Evolutionary conservation across 257 asterid genomes (phyloP).

Genomic region (Solanum bukasovii): DNA sequence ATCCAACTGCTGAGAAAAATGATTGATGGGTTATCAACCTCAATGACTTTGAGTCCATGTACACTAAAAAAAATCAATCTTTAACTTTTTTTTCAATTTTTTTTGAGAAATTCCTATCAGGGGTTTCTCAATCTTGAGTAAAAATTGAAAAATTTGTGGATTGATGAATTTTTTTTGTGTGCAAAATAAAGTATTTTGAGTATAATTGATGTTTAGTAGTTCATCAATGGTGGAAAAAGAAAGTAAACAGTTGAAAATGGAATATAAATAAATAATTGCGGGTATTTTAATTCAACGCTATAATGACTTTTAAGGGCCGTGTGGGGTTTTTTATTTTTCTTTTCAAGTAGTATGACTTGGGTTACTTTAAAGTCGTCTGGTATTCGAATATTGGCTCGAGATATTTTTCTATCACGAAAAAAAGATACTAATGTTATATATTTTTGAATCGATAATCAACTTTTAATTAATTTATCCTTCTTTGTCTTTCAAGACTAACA

Average conservation of each 20-base stretch:
- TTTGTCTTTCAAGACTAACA: not conserved
- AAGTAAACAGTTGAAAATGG: not conserved
- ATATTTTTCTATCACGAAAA: not conserved
- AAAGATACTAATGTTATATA: fast-evolving
- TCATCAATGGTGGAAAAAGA: not conserved
- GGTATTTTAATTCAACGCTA: not conserved
- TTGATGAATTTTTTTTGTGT: not conserved
- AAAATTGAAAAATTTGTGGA: not conserved
- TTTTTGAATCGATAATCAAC: not conserved
- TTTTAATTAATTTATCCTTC: too few relatives aligned
- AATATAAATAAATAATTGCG: not conserved
- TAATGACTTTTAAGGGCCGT: not conserved
- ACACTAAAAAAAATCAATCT: not conserved
- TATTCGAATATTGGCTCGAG: not conserved
- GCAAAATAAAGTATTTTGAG: not conserved
- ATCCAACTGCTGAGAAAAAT: constrained; percentile 65
- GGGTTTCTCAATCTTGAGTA: not conserved
- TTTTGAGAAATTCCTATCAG: not conserved
- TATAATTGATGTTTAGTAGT: not conserved
- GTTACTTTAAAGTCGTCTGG: not conserved
- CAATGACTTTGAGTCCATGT: constrained; percentile 71
- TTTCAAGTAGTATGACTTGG: too few relatives aligned
- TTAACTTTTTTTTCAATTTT: not conserved
- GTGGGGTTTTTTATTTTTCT: not conserved
- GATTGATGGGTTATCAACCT: constrained; percentile 87